Percentiles rank a stretch among this genome's conserved stretches.
Evolutionary conservation across 768 basidiomycete genomes (phyloP).

Genomic region (Naganishia vaughanmartiniae): DNA sequence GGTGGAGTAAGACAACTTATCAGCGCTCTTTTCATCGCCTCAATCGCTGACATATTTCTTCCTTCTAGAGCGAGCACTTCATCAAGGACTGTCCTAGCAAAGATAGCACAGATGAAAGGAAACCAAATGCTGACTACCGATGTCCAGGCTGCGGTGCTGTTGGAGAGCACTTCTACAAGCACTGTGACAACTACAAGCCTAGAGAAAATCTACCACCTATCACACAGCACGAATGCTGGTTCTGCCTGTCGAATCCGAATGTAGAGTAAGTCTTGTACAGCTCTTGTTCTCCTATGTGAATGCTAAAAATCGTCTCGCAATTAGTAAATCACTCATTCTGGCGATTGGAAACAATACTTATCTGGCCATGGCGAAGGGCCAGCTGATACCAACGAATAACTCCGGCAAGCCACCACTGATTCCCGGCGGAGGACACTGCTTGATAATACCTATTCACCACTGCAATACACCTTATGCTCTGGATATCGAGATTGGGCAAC

Average conservation of each 20-base stretch:
- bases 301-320: constrained; percentile 19
- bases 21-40: neutral
- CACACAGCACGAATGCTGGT: constrained; percentile 92
- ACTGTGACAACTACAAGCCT: constrained; percentile 8
- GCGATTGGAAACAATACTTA: constrained; percentile 92
- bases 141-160: constrained; percentile 18
- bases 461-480: constrained; percentile 82
- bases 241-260: constrained; percentile 91
- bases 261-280: constrained; percentile 63
- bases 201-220: constrained; percentile 16
- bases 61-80: constrained; percentile 60
- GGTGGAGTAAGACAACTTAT: constrained; percentile 60
- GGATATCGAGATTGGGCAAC: constrained; percentile 69
- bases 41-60: neutral
- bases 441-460: constrained; percentile 70
- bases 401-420: constrained; percentile 56
- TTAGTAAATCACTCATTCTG: constrained; percentile 89
- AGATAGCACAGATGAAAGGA: constrained; percentile 28
- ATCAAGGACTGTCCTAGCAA: constrained; percentile 73
- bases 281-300: constrained; percentile 1
- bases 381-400: constrained; percentile 74
- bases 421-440: constrained; percentile 92
- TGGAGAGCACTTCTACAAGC: constrained; percentile 19
- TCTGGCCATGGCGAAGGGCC: constrained; percentile 92
- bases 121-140: constrained; percentile 18